phyloP scores from a whole-genome alignment of 306 rosid genomes.

The Begonia masoniana region DNA sequence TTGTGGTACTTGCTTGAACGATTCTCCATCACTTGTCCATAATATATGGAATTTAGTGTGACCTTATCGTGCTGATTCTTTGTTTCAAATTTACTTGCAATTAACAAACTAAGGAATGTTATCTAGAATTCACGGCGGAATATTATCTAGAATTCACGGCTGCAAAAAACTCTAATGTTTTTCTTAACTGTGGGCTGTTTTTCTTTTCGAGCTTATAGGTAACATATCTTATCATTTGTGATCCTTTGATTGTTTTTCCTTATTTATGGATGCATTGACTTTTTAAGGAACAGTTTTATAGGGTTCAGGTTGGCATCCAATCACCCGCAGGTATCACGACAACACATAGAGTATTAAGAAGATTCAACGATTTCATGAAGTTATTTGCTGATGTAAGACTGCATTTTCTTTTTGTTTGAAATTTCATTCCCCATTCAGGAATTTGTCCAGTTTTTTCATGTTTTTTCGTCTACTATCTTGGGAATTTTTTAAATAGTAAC shows the following conservation, averaged over 20 bases:
- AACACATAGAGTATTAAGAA: constrained; percentile 52
- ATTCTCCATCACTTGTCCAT: constrained; percentile 15
- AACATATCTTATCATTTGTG: neutral
- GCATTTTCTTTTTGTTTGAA: constrained; percentile 1
- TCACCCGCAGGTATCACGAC: constrained; percentile 77
- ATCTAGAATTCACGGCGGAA: too few species aligned
- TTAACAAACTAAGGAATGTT: too few species aligned
- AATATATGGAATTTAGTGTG: too few species aligned
- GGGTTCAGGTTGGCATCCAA: constrained; percentile 94
- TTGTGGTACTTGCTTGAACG: constrained; percentile 58
- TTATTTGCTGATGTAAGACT: constrained; percentile 68
- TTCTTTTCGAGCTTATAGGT: neutral
- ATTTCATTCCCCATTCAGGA: neutral
- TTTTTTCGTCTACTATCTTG: too few species aligned
- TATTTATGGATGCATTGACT: neutral
- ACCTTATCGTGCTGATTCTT: too few species aligned
- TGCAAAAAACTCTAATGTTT: too few species aligned
- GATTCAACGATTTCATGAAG: constrained; percentile 94
- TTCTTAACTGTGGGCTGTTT: neutral
- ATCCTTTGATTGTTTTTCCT: neutral
- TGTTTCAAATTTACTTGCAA: too few species aligned
- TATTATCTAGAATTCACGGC: too few species aligned
- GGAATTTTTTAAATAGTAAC: too few species aligned
- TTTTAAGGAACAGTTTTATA: constrained; percentile 88
- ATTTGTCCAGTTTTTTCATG: neutral